Conservation (phyloP, 306 rosid species). For the Notholithocarpus densiflorus region DNA sequence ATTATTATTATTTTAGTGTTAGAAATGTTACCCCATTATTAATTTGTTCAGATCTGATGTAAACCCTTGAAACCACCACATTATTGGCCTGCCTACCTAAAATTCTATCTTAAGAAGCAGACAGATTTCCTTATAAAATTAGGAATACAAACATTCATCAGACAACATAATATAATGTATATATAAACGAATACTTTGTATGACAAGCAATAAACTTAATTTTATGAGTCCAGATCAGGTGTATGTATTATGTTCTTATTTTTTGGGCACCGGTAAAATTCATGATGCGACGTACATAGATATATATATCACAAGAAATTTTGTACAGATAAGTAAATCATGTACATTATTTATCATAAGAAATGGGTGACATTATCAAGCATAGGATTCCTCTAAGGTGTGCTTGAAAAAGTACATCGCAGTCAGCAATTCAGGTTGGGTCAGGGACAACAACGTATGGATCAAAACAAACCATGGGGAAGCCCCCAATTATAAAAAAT, state of each 20-base stretch:
- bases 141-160: not conserved
- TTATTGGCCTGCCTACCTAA: not conserved
- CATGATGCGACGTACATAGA: no score
- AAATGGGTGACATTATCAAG: not conserved
- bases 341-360: not conserved
- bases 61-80: not conserved
- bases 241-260: not conserved
- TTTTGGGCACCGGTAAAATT: no score
- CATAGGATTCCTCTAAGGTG: not conserved
- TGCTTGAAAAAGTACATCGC: not conserved
- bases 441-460: not conserved
- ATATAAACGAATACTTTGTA: not conserved
- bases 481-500: not conserved
- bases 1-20: no score
- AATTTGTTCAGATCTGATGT: not conserved
- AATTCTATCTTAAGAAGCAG: not conserved
- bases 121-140: not conserved
- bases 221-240: not conserved
- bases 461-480: constrained; percentile 1
- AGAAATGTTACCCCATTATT: no score
- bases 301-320: not conserved
- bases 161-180: not conserved
- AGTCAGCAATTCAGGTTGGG: not conserved
- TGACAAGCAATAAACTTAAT: not conserved
- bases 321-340: not conserved